Evolutionary conservation across 164 flowering plant genomes (phyloP), one percentile per base, ranked within the genome.

Genomic region (Liquidambar formosana): DNA sequence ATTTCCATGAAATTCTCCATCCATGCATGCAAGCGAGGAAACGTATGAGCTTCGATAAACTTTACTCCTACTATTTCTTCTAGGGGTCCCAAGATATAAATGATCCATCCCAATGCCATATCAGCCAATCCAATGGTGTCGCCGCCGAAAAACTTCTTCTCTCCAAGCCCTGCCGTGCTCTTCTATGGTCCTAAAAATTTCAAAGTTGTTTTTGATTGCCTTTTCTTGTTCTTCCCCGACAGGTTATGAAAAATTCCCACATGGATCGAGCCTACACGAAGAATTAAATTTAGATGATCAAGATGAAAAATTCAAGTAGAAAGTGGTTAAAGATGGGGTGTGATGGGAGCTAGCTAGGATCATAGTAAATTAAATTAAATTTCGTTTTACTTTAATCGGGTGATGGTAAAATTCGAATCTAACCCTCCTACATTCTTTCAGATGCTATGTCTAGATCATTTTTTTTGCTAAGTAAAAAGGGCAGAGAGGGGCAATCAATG

Each of bases 21-120:
- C 79, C 79, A 76, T 8, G 66, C 52, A 10, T 59, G 27, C 58
- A 76, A 61, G 8, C 76, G 70, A 51, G 79, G 75, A 57, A 71
- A 63, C 8, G 18, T 15, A 4, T 57, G 14, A 18, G 69, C n/a
- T 47, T 72, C 75, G n/a, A 71, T 11, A 2, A 76, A 1, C 28
- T 71, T 63, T 11, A 57, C 51, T 2, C 64, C 75, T 1, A 13
- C 45, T 0, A 51, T 47, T 2, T 71, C 68, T 63, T 71, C 58
- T 13, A 64, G 49, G 5, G 28, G 66, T 41, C 38, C 64, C 16
- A 68, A 5, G 65, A 68, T 57, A 8, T 67, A 28, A 22, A 65
- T 67, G n/a, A 75, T 13, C 27, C 16, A 21, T 25, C 78, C 78
- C 25, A 61, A 75, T 1, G 68, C 75, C 0, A 75, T 52, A 67